Conservation (phyloP, 1,284 basidiomycete genomes). For the Trichosporon coremiiforme region DNA sequence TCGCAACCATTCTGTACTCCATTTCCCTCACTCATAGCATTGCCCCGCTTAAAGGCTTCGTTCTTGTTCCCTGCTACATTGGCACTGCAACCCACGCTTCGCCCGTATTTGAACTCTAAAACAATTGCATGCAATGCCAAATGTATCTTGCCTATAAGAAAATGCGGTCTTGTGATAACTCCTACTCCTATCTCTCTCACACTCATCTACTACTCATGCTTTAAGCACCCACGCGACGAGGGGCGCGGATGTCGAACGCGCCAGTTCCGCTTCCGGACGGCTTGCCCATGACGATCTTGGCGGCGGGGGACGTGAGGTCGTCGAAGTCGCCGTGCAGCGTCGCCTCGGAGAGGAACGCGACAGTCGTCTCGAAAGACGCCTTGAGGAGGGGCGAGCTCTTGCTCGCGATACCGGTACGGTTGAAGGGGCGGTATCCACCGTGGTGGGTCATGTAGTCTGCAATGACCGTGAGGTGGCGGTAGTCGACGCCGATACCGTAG, state of each 20-base stretch:
- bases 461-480: conserved; percentile 92
- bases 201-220: conserved; percentile 1
- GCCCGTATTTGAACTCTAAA: not conserved
- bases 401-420: conserved; percentile 88
- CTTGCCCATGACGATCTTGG: conserved; percentile 86
- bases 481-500: conserved; percentile 96
- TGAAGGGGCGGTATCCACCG: conserved; percentile 97
- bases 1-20: not conserved
- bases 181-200: not conserved
- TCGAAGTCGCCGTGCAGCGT: conserved; percentile 94
- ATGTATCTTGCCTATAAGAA: conserved; percentile 17
- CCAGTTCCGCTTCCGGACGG: conserved; percentile 84
- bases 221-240: conserved; percentile 20
- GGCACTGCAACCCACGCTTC: too few relatives aligned
- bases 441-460: conserved; percentile 99
- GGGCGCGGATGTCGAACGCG: conserved; percentile 68
- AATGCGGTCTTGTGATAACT: conserved; percentile 9
- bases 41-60: not conserved
- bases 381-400: conserved; percentile 93
- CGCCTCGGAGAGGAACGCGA: conserved; percentile 91
- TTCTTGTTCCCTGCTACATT: not conserved
- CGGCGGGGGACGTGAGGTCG: conserved; percentile 76
- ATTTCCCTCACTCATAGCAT: not conserved
- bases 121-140: conserved; percentile 22
- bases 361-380: conserved; percentile 96